phyloP scores from a whole-genome alignment of 2,329 filamentous ascomycete genomes.

The Exophiala dermatitidis region DNA sequence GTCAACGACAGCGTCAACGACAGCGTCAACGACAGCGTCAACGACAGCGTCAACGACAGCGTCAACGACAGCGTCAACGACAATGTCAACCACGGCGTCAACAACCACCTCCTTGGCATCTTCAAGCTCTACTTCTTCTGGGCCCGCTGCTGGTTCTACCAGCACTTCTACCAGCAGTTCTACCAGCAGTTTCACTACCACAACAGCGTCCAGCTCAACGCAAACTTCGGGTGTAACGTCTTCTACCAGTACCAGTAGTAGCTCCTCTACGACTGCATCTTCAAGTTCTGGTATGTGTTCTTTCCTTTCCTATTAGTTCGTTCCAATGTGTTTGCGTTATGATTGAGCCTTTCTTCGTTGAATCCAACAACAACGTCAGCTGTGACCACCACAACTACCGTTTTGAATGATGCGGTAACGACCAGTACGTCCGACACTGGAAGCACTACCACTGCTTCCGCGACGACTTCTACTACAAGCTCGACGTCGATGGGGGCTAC shows the following conservation, averaged over 20 bases:
- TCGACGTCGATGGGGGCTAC: not conserved
- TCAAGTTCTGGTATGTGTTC: constrained; percentile 15
- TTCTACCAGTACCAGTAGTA: constrained; percentile 1
- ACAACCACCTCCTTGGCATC: not conserved
- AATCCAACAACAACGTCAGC: not conserved
- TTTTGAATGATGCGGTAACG: not conserved
- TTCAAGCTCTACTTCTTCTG: not conserved
- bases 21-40: not conserved
- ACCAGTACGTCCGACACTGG: not conserved
- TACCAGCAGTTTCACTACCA: not conserved
- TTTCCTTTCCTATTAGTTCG: constrained; percentile 4
- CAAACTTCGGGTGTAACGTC: not conserved
- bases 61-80: constrained; percentile 1
- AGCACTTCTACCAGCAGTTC: not conserved
- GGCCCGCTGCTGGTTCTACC: not conserved
- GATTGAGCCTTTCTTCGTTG: constrained; percentile 1
- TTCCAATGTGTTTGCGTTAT: constrained; percentile 2
- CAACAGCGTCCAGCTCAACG: not conserved
- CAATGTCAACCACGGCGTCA: not conserved
- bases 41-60: constrained; percentile 1
- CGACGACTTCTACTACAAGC: not conserved
- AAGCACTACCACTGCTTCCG: not conserved
- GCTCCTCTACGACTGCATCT: not conserved
- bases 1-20: constrained; percentile 5
- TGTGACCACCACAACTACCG: not conserved